A percentile compares a stretch with the other conserved stretches of the same genome.
phyloP scores from a whole-genome alignment of 257 asterid genomes.

The Solanum piurae region DNA sequence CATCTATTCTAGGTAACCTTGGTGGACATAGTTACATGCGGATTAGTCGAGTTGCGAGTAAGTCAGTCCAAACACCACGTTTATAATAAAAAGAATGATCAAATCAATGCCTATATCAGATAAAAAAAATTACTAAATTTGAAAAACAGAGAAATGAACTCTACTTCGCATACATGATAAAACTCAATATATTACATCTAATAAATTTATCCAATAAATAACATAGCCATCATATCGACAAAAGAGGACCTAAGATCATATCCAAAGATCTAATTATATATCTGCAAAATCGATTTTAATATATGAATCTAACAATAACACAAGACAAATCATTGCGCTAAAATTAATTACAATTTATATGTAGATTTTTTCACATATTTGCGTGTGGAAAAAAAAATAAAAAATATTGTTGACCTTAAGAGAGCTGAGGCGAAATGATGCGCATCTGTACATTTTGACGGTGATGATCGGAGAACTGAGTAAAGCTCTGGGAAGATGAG shows the following conservation, averaged over 20 bases:
- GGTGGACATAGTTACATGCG: background rate
- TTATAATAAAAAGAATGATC: background rate
- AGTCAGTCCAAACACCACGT: background rate
- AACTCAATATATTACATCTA: background rate
- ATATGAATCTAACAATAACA: background rate
- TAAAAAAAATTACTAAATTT: background rate
- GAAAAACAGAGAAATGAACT: background rate
- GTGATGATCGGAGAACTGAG: background rate
- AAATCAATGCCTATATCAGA: background rate
- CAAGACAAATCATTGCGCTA: background rate
- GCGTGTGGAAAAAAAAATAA: background rate
- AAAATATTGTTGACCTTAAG: background rate
- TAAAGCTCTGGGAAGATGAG: background rate
- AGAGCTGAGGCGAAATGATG: conserved; percentile 10
- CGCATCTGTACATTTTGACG: conserved; percentile 4
- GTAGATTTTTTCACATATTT: background rate
- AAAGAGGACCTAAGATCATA: background rate
- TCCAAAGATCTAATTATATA: background rate
- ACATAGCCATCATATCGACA: background rate
- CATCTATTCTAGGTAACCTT: background rate
- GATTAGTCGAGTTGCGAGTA: background rate
- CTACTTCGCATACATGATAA: background rate
- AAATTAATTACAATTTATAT: background rate
- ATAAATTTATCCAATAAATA: background rate
- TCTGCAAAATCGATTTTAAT: background rate